Base-by-base conservation (phyloP, 495 filamentous ascomycete species). In the Parachaetomium inaequale region DNA sequence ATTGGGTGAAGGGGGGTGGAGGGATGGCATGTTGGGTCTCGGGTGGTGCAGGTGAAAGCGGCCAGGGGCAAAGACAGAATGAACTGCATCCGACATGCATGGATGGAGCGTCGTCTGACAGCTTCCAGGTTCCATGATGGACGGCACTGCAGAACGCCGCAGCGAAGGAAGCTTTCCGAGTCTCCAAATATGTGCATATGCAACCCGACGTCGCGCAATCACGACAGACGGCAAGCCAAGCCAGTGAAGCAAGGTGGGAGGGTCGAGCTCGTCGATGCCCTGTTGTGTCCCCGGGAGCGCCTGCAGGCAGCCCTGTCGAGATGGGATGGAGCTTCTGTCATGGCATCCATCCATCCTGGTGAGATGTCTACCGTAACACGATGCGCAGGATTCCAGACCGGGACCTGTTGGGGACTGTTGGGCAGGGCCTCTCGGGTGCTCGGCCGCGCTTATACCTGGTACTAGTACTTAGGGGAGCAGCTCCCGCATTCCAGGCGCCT, bases 391-490 rank as follows among this genome's bases (percentile, higher is more conserved):
- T 40, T 31, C 56, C 31, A 49, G 45, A 40, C 43, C 21, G 7
- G 45, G 6, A 29, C 31, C 19, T 29, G 55, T 57, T 57, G 28
- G 40, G 46, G 31, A 57, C 40, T 57, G 38, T 57, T 40, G 36
- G 36, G 36, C 36, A 40, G 14, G 55, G 3, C 15, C 0, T 4
- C 8, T 7, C 0, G 49, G 31, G 8, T 25, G 19, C 34, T 42
- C 31, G 52, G 12, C 32, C 4, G 32, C 31, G 34, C 36, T 26
- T 54, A 19, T 3, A 31, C 28, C 2, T 52, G 14, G 26, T n/a
- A n/a, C n/a, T n/a, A n/a, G n/a, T n/a, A n/a, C n/a, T n/a, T n/a
- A n/a, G n/a, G n/a, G n/a, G n/a, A n/a, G n/a, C n/a, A n/a, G n/a
- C n/a, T n/a, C n/a, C n/a, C n/a, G n/a, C n/a, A n/a, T n/a, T n/a